Evolutionary conservation across 306 rosid species (phyloP), one percentile per base, ranked within the genome.

Genomic region (Fragaria vesca): DNA sequence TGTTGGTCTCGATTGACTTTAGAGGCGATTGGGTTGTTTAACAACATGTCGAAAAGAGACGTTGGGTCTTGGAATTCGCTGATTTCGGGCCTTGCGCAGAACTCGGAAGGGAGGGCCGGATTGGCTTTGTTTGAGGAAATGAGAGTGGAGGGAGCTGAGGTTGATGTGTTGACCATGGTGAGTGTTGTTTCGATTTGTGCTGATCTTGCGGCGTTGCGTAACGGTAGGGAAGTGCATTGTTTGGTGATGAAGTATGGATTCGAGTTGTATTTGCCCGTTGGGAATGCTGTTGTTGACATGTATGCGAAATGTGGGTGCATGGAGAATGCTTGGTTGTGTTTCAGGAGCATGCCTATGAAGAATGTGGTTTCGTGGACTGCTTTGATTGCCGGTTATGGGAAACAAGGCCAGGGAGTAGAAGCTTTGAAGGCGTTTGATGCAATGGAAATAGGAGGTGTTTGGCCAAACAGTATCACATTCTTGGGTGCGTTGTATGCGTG

Each of bases 341-440:
- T 84, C 78, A 67, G 55, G 45, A 70, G 43, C 65, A 78, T 81
- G 78, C 71, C 60, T 12, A 7, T 16, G 2, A 68, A 55, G 67
- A 80, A 84, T 78, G 82, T 80, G 8, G 74, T 84, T 51, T 72
- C 85, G 1, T 84, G 84, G 87, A 84, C 85, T 50, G 63, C 82
- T 67, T 46, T 84, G 79, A 77, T 84, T 42, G 43, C 40, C 26
- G 85, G 82, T 2, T 45, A 60, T 15, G 80, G 82, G 40, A 84
- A 74, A 68, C 69, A 73, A 51, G 84, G 84, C 70, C 45, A 67
- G 10, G 84, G 84, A 40, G 1, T 62, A 30, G 74, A 84, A 68
- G 85, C 85, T 73, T 57, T 81, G 15, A 30, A 50, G 58, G 82
- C 80, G 20, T 77, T 80, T 74, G 65, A 50, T 17, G 76, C 73